Conservation (phyloP, 345 rosid genomes). For the Psidium guajava region DNA sequence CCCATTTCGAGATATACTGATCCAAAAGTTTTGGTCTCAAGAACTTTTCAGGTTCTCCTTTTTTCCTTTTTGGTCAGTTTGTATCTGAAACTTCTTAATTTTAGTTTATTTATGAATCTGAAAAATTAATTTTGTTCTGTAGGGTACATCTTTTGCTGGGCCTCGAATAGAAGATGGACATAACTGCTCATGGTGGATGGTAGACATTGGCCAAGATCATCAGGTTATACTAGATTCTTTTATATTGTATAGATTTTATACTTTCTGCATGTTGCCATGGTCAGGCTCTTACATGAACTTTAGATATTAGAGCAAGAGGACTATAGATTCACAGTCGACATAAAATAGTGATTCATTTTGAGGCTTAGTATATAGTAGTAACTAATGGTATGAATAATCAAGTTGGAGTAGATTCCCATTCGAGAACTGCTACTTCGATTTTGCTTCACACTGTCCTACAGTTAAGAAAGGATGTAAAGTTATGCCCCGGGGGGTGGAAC, state of each 20-base stretch:
- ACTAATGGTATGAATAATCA: background rate
- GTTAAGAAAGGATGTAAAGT: too few relatives aligned
- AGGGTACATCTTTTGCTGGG: conserved; percentile 89
- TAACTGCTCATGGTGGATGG: conserved; percentile 81
- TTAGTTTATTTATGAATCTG: background rate
- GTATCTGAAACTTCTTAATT: background rate
- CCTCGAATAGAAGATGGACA: conserved; percentile 67
- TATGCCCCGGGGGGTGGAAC: too few relatives aligned
- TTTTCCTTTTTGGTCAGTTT: background rate
- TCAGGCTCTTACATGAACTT: background rate
- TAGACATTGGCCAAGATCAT: conserved; percentile 86
- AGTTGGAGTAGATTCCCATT: background rate
- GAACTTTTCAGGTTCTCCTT: conserved; percentile 57
- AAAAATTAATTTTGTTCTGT: background rate
- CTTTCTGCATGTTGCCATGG: background rate
- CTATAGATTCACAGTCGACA: background rate
- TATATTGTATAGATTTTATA: background rate
- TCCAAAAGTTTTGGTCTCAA: conserved; percentile 76
- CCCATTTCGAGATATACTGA: conserved; percentile 83
- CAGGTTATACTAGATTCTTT: conserved; percentile 36
- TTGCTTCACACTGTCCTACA: too few relatives aligned
- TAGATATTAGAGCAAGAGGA: background rate
- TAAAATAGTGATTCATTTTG: background rate
- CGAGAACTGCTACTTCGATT: background rate
- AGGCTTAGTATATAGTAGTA: background rate